Evolutionary conservation across 192 early-diverging fungal genomes (phyloP).

Genomic region (Coemansia sp.): DNA sequence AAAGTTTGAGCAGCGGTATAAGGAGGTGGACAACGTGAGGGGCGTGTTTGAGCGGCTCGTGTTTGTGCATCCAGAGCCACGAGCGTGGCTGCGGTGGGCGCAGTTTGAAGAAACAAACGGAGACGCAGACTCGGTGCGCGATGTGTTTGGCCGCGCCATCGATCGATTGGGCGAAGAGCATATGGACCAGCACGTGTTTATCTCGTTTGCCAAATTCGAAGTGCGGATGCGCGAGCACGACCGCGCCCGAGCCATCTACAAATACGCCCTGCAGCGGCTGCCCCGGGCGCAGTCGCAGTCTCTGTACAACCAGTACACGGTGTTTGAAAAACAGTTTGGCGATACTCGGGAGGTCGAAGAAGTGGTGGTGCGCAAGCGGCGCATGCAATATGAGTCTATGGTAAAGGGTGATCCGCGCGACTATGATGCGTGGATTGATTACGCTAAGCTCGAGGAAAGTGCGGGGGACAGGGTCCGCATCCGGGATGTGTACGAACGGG

Average conservation of each 20-base stretch:
- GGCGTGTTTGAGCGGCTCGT: slow-evolving; percentile 85
- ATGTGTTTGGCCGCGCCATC: slow-evolving; percentile 86
- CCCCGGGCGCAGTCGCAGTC: slow-evolving; percentile 81
- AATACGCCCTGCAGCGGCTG: slow-evolving; percentile 87
- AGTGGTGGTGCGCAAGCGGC: slow-evolving; percentile 84
- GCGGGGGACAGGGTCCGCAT: slow-evolving; percentile 66
- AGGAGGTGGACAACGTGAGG: slow-evolving; percentile 79
- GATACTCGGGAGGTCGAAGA: slow-evolving; percentile 84
- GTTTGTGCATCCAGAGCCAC: slow-evolving; percentile 83
- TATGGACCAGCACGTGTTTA: slow-evolving; percentile 91
- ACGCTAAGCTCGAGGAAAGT: slow-evolving; percentile 83
- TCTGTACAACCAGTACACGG: slow-evolving; percentile 90
- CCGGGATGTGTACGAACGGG: slow-evolving; percentile 94
- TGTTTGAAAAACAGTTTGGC: slow-evolving; percentile 97
- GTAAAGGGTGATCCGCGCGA: slow-evolving; percentile 75
- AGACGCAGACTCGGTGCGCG: slow-evolving; percentile 67
- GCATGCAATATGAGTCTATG: slow-evolving; percentile 85
- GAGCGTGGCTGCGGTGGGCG: slow-evolving; percentile 96
- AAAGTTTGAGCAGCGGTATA: slow-evolving; percentile 89
- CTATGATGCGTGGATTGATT: slow-evolving; percentile 99
- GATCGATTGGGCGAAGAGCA: slow-evolving; percentile 84
- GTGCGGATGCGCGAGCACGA: slow-evolving; percentile 85
- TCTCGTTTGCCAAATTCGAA: slow-evolving; percentile 97
- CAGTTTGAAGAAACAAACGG: slow-evolving; percentile 90
- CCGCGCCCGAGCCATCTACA: slow-evolving; percentile 93